Base-by-base conservation (phyloP, 2,329 filamentous ascomycete species). In the Pseudocercospora macadamiae region DNA sequence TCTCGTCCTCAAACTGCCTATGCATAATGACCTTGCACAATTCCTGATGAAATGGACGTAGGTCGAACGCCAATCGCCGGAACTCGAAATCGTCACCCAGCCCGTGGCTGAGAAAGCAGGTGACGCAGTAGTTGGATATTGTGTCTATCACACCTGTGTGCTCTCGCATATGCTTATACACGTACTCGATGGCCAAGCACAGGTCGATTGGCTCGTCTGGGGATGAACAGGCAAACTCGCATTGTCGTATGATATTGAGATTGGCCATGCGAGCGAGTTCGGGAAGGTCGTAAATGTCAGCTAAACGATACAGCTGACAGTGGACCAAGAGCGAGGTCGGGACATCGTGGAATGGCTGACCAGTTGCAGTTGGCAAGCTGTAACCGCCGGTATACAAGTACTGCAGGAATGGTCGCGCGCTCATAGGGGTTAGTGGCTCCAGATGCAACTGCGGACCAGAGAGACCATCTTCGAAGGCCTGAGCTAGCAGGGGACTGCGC, bases 81-180 rank as follows among this genome's bases (percentile, higher is more conserved):
- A 80, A 80, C 2, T 72, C 71, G 9, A 59, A 54, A 39, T 73
- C 68, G 19, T 72, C 53, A 2, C 66, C 72, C 3, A 80, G 69
- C 14, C 64, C 62, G 59, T 80, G 77, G 7, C 69, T 66, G 18
- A 79, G 66, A 58, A 76, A 79, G 65, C 79, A 80, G 5, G 70
- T 67, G 18, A 80, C 69, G 58, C 76, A 79, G 65, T 79, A 80
- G 62, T 77, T 72, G 49, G 78, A 67, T 14, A 80, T 66, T 0
- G 72, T 74, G 39, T 77, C 71, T 6, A 76, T 61, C 3, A 79
- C 65, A 16, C 66, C 62, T 16, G 66, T 61, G 42, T 73, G 63
- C 6, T 63, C 57, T 7, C 55, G 49, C 21, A 74, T 59, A 42
- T 72, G 48, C 30, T 64, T 53, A 62, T 74, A 74, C 10, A 66